Evolutionary conservation across 768 basidiomycete species (phyloP), one percentile per base, ranked within the genome.

Genomic region (Cubamyces lactineus): DNA sequence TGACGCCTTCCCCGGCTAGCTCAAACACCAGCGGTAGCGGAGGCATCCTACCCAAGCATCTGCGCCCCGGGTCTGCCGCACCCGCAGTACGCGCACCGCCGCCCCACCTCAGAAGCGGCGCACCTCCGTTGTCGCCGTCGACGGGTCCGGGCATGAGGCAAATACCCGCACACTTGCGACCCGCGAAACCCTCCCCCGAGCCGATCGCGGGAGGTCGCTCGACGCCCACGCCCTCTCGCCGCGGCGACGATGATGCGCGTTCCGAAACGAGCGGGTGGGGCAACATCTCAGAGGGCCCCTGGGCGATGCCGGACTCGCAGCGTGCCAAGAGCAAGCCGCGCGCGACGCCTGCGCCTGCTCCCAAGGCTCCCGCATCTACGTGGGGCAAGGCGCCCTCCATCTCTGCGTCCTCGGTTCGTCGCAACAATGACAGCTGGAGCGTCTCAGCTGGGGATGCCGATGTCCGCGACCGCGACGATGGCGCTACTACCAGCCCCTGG

Each of bases 351-450:
- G 30, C 57, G 19, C 34, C 28, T 1, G 52, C n/a, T n/a, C n/a
- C n/a, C n/a, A n/a, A n/a, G n/a, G n/a, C n/a, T n/a, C n/a, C n/a
- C n/a, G n/a, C n/a, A n/a, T n/a, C n/a, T n/a, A n/a, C 21, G 47
- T 54, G 61, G 55, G 61, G 61, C 49, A 52, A 49, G 47, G 53
- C 53, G 19, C 53, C 60, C 5, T 61, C 60, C n/a, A 51, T 59
- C 45, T 54, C 52, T 9, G 43, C 62, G 13, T 58, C 57, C 11
- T 48, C 51, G 5, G 45, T 48, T 23, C 49, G 24, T 24, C 57
- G 57, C 34, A 64, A 58, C 57, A 47, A 53, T 23, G 62, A 53
- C 52, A 59, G 57, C 46, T 59, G 56, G 56, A 50, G 46, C 52
- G 57, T 57, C 28, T 24, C 49, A 9, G 55, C 56, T 26, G 38